A percentile compares a stretch with the other conserved stretches of the same genome.
These are phyloP conservation scores for Annulohypoxylon nitens DNA, from an alignment of 495 filamentous ascomycete genomes.

Conservation along the genomic window DNA sequence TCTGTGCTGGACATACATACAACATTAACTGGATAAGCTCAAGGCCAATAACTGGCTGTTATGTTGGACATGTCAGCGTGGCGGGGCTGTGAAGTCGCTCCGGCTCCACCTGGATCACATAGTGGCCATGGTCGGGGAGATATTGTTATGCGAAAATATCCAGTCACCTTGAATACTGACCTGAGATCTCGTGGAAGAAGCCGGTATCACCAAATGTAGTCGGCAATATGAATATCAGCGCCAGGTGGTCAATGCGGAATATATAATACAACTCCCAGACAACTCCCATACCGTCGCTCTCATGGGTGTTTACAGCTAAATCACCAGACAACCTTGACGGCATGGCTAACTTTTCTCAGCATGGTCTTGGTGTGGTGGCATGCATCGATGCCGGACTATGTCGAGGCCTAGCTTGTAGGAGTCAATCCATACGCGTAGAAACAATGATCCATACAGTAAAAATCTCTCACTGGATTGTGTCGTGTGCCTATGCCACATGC, in stretches of 20 bases:
- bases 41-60: constrained; percentile 39
- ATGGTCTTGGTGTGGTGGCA: constrained; percentile 48
- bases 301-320: background rate
- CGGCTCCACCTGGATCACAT: constrained; percentile 42
- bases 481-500: constrained; percentile 34
- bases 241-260: constrained; percentile 25
- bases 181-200: constrained; percentile 26
- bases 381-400: constrained; percentile 40
- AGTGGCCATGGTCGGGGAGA: constrained; percentile 24
- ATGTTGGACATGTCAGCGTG: constrained; percentile 47
- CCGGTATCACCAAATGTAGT: constrained; percentile 29
- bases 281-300: constrained; percentile 1
- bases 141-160: constrained; percentile 39
- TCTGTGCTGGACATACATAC: constrained; percentile 43
- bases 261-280: background rate
- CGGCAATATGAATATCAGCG: constrained; percentile 21
- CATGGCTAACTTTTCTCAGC: constrained; percentile 30
- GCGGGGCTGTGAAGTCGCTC: constrained; percentile 45
- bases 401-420: constrained; percentile 40
- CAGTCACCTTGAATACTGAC: constrained; percentile 24
- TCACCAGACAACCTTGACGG: constrained; percentile 36
- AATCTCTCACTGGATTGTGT: constrained; percentile 20
- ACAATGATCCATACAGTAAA: constrained; percentile 20
- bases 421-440: constrained; percentile 33
- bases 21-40: constrained; percentile 30